Percentiles rank a stretch among this genome's conserved stretches.
Evolutionary conservation across 495 filamentous ascomycete genomes (phyloP).

Genomic region (Oleoguttula mirabilis): DNA sequence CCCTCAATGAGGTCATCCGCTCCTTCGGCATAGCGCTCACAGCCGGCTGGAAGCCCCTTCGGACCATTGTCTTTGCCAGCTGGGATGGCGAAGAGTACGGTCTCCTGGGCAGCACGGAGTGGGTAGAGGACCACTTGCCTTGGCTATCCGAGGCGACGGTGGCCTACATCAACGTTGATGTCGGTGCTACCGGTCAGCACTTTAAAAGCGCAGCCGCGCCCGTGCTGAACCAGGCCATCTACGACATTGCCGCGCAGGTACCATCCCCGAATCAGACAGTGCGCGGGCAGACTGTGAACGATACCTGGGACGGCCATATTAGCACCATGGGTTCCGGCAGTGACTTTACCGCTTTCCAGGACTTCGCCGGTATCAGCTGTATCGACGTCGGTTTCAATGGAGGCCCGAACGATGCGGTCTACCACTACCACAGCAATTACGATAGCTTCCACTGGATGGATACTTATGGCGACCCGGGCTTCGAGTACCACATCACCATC

Average conservation of each 20-base stretch:
- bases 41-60: conserved; percentile 31
- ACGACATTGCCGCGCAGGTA: conserved; percentile 55
- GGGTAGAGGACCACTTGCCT: conserved; percentile 72
- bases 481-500: conserved; percentile 48
- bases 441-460: conserved; percentile 70
- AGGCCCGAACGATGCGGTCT: conserved; percentile 38
- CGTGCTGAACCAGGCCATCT: conserved; percentile 63
- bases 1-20: conserved; percentile 32
- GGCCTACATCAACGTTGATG: conserved; percentile 63
- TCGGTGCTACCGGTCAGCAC: conserved; percentile 42
- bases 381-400: conserved; percentile 48
- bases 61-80: conserved; percentile 57
- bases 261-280: conserved; percentile 65
- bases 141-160: conserved; percentile 50
- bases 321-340: conserved; percentile 55
- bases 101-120: conserved; percentile 58
- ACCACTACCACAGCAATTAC: conserved; percentile 71
- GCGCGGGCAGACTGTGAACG: conserved; percentile 52
- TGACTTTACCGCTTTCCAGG: conserved; percentile 66
- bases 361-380: conserved; percentile 56
- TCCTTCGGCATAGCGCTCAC: conserved; percentile 26
- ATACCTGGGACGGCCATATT: conserved; percentile 49
- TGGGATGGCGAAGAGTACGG: conserved; percentile 72
- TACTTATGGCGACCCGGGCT: conserved; percentile 50
- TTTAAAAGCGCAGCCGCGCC: conserved; percentile 58